Base-by-base conservation (phyloP, 768 basidiomycete genomes). In the Krasilnikovozyma curviuscula region DNA sequence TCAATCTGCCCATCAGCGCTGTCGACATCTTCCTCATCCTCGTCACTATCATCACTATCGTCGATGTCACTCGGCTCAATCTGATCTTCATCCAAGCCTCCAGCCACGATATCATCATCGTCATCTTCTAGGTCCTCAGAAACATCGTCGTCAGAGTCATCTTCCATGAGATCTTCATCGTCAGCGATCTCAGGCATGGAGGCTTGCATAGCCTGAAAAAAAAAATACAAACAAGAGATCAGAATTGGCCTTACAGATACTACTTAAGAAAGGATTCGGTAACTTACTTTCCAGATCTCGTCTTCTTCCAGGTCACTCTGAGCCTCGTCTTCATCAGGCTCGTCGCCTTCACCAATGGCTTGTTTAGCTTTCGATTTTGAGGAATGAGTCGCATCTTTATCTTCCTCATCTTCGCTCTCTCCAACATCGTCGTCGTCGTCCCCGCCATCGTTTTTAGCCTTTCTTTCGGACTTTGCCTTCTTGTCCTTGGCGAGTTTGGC, bases 241-340 rank as follows among this genome's bases (percentile, higher is more conserved):
- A n/a, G n/a, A n/a, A n/a, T n/a, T n/a, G n/a, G n/a, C n/a, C n/a
- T n/a, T n/a, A n/a, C n/a, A n/a, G n/a, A n/a, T n/a, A n/a, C n/a
- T n/a, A n/a, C n/a, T n/a, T n/a, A n/a, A n/a, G 10, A 45, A 32
- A 12, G 23, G n/a, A 8, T 3, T 18, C 21, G 27, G 27, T n/a
- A 4, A 54, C 67, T 50, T 55, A 86, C 88, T 78, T 81, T 85
- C 88, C 88, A 95, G 16, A 91, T 73, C 57, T 81, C 82, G 16
- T 41, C 51, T 38, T 59, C 57, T 16, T 43, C 54, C 19, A 48
- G 31, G 30, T 44, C 40, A 16, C n/a, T 44, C 51, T 12, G 47
- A 49, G 9, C 32, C 4, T 62, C 63, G 3, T 60, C 65, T 7
- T 56, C 61, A 7, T 55, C 58, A 5, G 34, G 63, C 0, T 59